These are phyloP conservation scores for Lactarius psammicola DNA, from an alignment of 768 basidiomycete genomes.

Conservation along the genomic window DNA sequence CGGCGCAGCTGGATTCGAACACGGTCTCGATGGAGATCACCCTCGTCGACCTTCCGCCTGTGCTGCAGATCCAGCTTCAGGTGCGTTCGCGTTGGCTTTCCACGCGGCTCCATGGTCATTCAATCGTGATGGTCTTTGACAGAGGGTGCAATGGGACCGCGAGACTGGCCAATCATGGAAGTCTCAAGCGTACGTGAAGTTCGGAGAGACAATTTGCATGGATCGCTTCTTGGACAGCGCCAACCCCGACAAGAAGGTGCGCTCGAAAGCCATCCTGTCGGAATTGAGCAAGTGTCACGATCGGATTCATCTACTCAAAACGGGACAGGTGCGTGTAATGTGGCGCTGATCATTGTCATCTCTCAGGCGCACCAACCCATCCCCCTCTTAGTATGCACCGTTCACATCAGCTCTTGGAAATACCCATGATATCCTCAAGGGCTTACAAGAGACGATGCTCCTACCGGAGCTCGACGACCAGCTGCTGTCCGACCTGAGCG, in stretches of 20 bases:
- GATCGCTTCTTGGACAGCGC: constrained; percentile 87
- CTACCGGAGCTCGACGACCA: constrained; percentile 59
- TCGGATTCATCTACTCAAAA: constrained; percentile 62
- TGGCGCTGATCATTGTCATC: not conserved
- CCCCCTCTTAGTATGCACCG: constrained; percentile 51
- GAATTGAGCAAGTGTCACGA: constrained; percentile 64
- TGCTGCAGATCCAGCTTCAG: constrained; percentile 95
- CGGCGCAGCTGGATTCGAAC: constrained; percentile 83
- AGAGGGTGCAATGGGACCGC: constrained; percentile 95
- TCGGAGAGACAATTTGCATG: constrained; percentile 82
- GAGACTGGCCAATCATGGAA: constrained; percentile 91
- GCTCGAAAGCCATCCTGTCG: constrained; percentile 66
- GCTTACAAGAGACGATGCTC: constrained; percentile 41
- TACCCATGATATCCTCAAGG: constrained; percentile 57
- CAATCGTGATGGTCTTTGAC: not conserved
- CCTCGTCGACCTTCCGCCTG: constrained; percentile 80
- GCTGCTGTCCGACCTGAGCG: constrained; percentile 49
- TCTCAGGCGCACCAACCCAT: not conserved
- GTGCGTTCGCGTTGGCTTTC: constrained; percentile 42
- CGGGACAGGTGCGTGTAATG: constrained; percentile 58
- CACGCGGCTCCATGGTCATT: not conserved
- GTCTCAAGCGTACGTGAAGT: constrained; percentile 92
- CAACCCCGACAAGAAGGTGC: constrained; percentile 65
- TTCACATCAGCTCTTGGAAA: constrained; percentile 55
- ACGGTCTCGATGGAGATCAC: constrained; percentile 87